phyloP scores from a whole-genome alignment of 495 filamentous ascomycete genomes.

The Xanthoparmelia taractica region DNA sequence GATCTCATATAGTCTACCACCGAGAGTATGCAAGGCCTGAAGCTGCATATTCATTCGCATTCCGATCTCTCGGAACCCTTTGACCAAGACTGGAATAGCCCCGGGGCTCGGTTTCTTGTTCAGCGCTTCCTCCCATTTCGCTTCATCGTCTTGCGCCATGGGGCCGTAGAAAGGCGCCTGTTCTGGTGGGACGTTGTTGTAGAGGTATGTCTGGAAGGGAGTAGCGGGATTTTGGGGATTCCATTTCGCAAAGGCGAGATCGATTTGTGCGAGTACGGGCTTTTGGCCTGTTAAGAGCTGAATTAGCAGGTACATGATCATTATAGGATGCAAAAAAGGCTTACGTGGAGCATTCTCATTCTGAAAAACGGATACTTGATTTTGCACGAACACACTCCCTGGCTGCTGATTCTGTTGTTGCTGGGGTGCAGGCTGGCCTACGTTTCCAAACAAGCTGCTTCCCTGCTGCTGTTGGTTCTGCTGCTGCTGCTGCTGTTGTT shows the following conservation, averaged over 20 bases:
- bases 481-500: conserved; percentile 36
- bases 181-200: conserved; percentile 79
- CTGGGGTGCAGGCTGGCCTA: conserved; percentile 22
- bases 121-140: conserved; percentile 90
- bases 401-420: conserved; percentile 34
- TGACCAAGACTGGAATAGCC: conserved; percentile 66
- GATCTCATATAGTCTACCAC: conserved; percentile 81
- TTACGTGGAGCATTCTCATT: conserved; percentile 20
- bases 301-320: background rate
- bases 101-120: conserved; percentile 70
- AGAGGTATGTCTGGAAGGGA: conserved; percentile 84
- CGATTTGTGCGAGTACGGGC: conserved; percentile 76
- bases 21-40: conserved; percentile 62
- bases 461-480: conserved; percentile 35
- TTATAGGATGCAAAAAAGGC: background rate
- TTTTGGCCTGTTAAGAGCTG: conserved; percentile 53
- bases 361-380: conserved; percentile 14
- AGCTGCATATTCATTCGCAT: conserved; percentile 72
- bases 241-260: conserved; percentile 76
- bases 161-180: conserved; percentile 77
- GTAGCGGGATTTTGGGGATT: conserved; percentile 60
- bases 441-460: conserved; percentile 31
- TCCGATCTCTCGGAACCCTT: conserved; percentile 62
- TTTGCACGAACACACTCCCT: conserved; percentile 25
- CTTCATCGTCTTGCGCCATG: conserved; percentile 63